A percentile compares a stretch with the other conserved stretches of the same genome.
Evolutionary conservation across 2,329 filamentous ascomycete species (phyloP).

Genomic region (Graphilbum sp.): DNA sequence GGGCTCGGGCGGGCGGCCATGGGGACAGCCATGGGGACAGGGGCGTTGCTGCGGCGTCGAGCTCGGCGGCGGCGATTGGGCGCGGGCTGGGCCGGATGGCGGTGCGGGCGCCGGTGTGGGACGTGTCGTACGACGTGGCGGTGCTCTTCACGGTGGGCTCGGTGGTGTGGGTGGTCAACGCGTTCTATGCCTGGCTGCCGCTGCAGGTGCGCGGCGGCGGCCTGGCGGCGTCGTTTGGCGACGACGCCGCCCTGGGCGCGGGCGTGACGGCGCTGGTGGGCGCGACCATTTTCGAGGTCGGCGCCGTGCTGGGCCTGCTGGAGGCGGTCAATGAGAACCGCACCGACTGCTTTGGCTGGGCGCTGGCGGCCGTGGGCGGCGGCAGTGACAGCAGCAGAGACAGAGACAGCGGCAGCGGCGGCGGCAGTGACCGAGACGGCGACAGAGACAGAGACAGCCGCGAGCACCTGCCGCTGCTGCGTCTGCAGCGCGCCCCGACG

Average conservation of each 20-base stretch:
- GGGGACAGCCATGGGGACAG: too few species aligned
- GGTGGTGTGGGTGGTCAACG: conserved; percentile 39
- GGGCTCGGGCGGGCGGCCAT: neutral
- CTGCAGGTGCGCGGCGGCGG: conserved; percentile 28
- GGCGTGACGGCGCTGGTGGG: conserved; percentile 51
- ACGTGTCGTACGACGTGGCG: conserved; percentile 25
- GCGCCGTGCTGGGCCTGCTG: conserved; percentile 44
- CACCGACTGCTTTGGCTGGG: conserved; percentile 53
- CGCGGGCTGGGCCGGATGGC: conserved; percentile 19
- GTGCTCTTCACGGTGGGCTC: conserved; percentile 25
- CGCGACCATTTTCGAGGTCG: conserved; percentile 49
- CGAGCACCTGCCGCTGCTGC: neutral
- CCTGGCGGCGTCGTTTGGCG: conserved; percentile 25
- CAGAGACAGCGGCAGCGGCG: conserved; percentile 2
- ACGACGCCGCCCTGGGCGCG: conserved; percentile 35
- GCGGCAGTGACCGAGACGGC: conserved; percentile 11
- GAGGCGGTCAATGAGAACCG: conserved; percentile 55
- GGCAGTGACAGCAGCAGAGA: conserved; percentile 11
- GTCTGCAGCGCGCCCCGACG: neutral
- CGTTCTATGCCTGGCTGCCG: conserved; percentile 49
- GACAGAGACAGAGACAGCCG: conserved; percentile 5
- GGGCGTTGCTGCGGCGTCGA: too few species aligned
- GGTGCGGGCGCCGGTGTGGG: conserved; percentile 22
- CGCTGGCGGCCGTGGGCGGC: conserved; percentile 33
- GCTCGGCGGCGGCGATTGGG: conserved; percentile 12